These are phyloP conservation scores for Exserohilum rostratum DNA, from an alignment of 2,329 filamentous ascomycete genomes.

Conservation along the genomic window DNA sequence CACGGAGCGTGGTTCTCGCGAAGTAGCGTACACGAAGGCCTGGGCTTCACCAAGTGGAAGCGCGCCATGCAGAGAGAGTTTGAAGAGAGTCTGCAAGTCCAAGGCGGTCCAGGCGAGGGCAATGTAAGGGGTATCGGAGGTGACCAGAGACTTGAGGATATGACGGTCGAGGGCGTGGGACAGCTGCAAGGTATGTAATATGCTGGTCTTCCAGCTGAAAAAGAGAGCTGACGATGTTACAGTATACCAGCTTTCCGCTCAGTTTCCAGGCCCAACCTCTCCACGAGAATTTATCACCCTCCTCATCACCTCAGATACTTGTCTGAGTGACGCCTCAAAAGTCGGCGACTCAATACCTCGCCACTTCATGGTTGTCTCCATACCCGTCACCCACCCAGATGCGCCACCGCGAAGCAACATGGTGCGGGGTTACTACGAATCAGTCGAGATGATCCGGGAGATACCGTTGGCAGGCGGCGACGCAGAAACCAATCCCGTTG, in stretches of 20 bases:
- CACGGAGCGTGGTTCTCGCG: conserved; percentile 90
- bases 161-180: conserved; percentile 64
- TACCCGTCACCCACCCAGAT: conserved; percentile 78
- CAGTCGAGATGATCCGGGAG: conserved; percentile 88
- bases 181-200: conserved; percentile 68
- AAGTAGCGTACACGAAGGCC: conserved; percentile 78
- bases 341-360: conserved; percentile 57
- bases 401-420: conserved; percentile 73
- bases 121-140: conserved; percentile 86
- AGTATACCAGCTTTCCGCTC: conserved; percentile 86
- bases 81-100: conserved; percentile 72
- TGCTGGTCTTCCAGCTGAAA: conserved; percentile 6
- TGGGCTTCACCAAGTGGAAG: conserved; percentile 80
- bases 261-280: conserved; percentile 87
- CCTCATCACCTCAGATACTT: conserved; percentile 68
- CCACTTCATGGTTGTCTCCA: conserved; percentile 86
- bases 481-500: conserved; percentile 68
- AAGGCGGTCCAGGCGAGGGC: conserved; percentile 72
- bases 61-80: conserved; percentile 80
- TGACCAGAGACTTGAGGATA: conserved; percentile 73
- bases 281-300: conserved; percentile 87
- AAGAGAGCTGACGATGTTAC: conserved; percentile 15
- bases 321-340: conserved; percentile 56
- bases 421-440: conserved; percentile 87
- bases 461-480: conserved; percentile 63